Conservation (phyloP, 2,329 filamentous ascomycete species). For the Magnaporthiopsis rhizophila region DNA sequence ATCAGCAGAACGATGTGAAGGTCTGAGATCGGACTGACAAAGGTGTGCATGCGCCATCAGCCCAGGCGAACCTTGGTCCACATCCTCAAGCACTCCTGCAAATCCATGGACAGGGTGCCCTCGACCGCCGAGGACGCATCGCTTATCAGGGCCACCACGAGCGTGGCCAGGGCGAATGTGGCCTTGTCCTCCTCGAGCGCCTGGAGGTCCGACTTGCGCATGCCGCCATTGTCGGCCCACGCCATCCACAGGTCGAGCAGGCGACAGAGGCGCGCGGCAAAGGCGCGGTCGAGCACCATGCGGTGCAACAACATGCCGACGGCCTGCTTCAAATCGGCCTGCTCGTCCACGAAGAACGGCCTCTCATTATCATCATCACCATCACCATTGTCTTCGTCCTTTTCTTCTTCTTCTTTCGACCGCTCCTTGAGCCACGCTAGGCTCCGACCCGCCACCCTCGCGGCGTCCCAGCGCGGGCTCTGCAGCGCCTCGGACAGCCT, state of each 20-base stretch:
- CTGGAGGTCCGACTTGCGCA: slow-evolving; percentile 37
- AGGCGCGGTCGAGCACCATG: slow-evolving; percentile 42
- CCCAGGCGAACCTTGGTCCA: slow-evolving; percentile 47
- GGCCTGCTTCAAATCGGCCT: slow-evolving; percentile 27
- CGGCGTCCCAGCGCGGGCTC: slow-evolving; percentile 43
- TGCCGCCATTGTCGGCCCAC: slow-evolving; percentile 48
- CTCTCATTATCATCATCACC: not conserved
- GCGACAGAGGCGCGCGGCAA: slow-evolving; percentile 29
- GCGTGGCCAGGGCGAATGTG: slow-evolving; percentile 38
- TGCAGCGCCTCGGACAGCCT: slow-evolving; percentile 42
- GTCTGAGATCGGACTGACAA: not conserved
- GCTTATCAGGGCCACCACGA: slow-evolving; percentile 39
- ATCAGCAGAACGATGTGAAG: not conserved
- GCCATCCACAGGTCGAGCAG: slow-evolving; percentile 45
- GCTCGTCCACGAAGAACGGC: not conserved
- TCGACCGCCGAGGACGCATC: slow-evolving; percentile 36
- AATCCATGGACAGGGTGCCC: slow-evolving; percentile 40
- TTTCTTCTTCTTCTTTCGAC: slow-evolving; percentile 9
- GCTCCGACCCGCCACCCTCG: slow-evolving; percentile 34
- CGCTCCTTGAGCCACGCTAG: slow-evolving; percentile 34
- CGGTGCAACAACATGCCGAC: slow-evolving; percentile 40
- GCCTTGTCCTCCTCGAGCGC: slow-evolving; percentile 28
- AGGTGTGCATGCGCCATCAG: slow-evolving; percentile 5
- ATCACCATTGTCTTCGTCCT: not conserved
- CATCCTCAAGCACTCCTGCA: slow-evolving; percentile 46